Percentiles rank a stretch among this genome's conserved stretches.
Conservation (phyloP, 129 eudicot genomes). For the Pittosporum tobira region DNA sequence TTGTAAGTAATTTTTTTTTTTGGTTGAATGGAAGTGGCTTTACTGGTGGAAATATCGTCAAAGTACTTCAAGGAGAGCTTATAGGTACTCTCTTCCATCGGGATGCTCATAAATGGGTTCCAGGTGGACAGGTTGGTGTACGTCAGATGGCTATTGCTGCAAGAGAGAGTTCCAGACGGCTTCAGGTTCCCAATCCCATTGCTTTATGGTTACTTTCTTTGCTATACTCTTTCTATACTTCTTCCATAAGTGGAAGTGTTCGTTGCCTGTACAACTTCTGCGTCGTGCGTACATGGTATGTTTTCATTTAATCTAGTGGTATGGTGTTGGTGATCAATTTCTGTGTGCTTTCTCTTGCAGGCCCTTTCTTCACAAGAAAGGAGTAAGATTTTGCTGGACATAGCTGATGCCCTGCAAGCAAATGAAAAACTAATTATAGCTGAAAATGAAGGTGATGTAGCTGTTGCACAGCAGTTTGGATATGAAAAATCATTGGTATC, state of each 20-base stretch:
- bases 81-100: slow-evolving; percentile 80
- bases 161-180: slow-evolving; percentile 77
- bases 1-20: background rate
- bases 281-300: too few species aligned
- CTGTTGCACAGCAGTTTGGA: slow-evolving; percentile 60
- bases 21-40: slow-evolving; percentile 49
- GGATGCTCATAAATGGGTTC: slow-evolving; percentile 64
- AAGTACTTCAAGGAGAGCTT: slow-evolving; percentile 56
- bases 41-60: slow-evolving; percentile 53
- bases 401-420: slow-evolving; percentile 87
- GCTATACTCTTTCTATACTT: background rate
- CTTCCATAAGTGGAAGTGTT: background rate
- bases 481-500: slow-evolving; percentile 67
- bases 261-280: background rate
- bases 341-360: slow-evolving; percentile 28
- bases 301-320: background rate
- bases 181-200: slow-evolving; percentile 52
- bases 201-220: slow-evolving; percentile 7
- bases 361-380: slow-evolving; percentile 69
- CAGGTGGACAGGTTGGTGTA: slow-evolving; percentile 44
- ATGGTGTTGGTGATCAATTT: background rate
- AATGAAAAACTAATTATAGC: slow-evolving; percentile 50
- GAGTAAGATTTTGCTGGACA: slow-evolving; percentile 57
- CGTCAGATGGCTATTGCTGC: slow-evolving; percentile 91
- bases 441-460: slow-evolving; percentile 82